A percentile compares a stretch with the other conserved stretches of the same genome.
These are phyloP conservation scores for Sugiyamaella mastotermitis DNA, from an alignment of 805 yeast genomes.

Conservation along the genomic window DNA sequence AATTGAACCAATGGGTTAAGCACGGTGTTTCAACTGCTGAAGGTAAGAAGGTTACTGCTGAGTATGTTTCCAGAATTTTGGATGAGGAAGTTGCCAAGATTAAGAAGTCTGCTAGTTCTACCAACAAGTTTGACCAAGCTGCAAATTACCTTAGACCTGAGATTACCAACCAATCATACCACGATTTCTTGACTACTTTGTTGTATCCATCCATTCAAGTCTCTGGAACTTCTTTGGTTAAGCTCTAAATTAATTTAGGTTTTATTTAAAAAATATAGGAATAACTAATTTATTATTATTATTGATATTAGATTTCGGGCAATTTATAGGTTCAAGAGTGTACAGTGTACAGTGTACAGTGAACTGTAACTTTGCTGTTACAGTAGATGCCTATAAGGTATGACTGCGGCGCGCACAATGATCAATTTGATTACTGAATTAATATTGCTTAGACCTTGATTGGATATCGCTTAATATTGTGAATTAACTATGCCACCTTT, in stretches of 20 bases:
- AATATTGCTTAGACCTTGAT: not conserved
- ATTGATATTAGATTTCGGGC: not conserved
- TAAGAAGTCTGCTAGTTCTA: constrained; percentile 37
- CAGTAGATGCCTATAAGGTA: not conserved
- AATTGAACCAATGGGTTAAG: constrained; percentile 66
- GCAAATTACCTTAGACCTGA: constrained; percentile 53
- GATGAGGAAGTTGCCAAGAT: constrained; percentile 50
- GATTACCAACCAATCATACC: constrained; percentile 50
- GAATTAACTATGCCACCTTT: constrained; percentile 10
- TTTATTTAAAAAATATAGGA: not conserved
- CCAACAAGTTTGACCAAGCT: constrained; percentile 46
- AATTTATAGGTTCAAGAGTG: not conserved
- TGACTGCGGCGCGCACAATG: not conserved
- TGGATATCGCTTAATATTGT: not conserved
- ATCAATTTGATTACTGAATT: not conserved
- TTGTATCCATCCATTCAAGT: constrained; percentile 41
- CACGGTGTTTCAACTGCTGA: constrained; percentile 49
- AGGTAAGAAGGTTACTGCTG: constrained; percentile 45
- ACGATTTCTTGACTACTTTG: constrained; percentile 58
- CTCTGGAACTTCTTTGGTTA: constrained; percentile 6
- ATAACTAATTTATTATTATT: not conserved
- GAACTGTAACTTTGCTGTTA: not conserved
- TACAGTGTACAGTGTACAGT: not conserved
- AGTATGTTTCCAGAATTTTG: constrained; percentile 42
- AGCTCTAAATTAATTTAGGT: constrained; percentile 3